Percentiles rank a stretch among this genome's conserved stretches.
These are phyloP conservation scores for Nephelium lappaceum DNA, from an alignment of 345 rosid genomes.

Conservation along the genomic window DNA sequence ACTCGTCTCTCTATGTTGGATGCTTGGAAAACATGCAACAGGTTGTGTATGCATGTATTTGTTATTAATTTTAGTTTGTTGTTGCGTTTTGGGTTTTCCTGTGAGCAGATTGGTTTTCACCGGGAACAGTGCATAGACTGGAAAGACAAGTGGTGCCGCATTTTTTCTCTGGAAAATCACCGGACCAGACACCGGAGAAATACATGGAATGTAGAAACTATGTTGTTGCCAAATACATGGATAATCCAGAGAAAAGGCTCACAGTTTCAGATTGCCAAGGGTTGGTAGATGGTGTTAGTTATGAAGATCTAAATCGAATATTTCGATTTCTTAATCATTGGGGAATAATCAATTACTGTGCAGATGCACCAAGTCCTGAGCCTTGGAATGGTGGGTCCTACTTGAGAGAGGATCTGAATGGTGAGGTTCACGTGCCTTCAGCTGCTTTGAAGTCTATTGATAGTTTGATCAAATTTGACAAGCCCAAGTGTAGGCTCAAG, in stretches of 20 bases:
- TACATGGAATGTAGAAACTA: conserved; percentile 90
- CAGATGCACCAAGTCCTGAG: conserved; percentile 50
- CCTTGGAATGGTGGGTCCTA: conserved; percentile 58
- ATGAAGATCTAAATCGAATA: conserved; percentile 78
- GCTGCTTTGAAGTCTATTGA: conserved; percentile 92
- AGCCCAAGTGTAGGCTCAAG: conserved; percentile 88
- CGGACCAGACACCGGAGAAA: conserved; percentile 73
- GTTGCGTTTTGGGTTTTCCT: conserved; percentile 19
- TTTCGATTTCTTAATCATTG: conserved; percentile 96
- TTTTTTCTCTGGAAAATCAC: conserved; percentile 91
- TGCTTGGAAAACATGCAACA: not conserved
- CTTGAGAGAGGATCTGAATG: conserved; percentile 82
- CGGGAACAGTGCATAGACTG: conserved; percentile 74
- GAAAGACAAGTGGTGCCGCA: conserved; percentile 99
- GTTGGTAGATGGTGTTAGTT: conserved; percentile 52
- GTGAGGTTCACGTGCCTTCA: conserved; percentile 94
- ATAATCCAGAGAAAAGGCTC: conserved; percentile 75
- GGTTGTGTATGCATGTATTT: not conserved
- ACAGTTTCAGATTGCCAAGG: conserved; percentile 74
- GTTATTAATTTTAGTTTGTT: conserved; percentile 20
- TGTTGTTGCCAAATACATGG: conserved; percentile 83
- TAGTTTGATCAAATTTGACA: conserved; percentile 96
- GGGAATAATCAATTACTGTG: conserved; percentile 97
- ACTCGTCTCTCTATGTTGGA: not conserved
- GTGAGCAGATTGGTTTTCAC: conserved; percentile 90